These are phyloP conservation scores for Zalerion maritima DNA, from an alignment of 495 filamentous ascomycete genomes.

Conservation along the genomic window DNA sequence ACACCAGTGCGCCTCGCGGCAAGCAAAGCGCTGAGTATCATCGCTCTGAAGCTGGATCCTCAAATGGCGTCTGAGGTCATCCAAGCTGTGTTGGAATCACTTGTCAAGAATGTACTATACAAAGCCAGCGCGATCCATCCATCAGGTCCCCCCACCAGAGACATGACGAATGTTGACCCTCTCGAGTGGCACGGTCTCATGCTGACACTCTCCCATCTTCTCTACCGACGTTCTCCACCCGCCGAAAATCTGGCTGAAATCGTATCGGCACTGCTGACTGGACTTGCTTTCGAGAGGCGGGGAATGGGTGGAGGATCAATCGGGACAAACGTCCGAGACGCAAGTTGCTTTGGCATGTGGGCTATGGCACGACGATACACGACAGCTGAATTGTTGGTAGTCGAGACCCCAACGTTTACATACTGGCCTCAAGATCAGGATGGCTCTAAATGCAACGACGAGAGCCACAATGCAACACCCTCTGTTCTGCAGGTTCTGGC, in stretches of 20 bases:
- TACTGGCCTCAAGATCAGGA: conserved; percentile 9
- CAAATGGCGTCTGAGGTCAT: conserved; percentile 76
- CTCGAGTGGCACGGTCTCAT: conserved; percentile 85
- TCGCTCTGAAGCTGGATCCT: conserved; percentile 60
- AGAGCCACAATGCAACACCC: conserved; percentile 14
- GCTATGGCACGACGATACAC: conserved; percentile 75
- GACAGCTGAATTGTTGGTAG: conserved; percentile 56
- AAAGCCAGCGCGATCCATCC: conserved; percentile 21
- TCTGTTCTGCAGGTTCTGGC: conserved; percentile 64
- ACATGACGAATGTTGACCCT: conserved; percentile 59
- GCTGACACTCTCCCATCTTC: conserved; percentile 69
- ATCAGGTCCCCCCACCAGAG: conserved; percentile 28
- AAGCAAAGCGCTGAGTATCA: conserved; percentile 80
- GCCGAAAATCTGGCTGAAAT: conserved; percentile 50
- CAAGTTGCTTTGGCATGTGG: conserved; percentile 93
- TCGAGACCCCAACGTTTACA: conserved; percentile 28
- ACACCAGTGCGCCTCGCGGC: conserved; percentile 80
- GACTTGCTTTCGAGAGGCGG: conserved; percentile 73
- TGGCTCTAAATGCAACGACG: conserved; percentile 12
- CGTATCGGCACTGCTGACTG: conserved; percentile 53
- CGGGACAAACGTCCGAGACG: conserved; percentile 92
- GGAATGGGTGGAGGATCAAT: conserved; percentile 64
- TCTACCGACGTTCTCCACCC: conserved; percentile 66
- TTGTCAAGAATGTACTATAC: conserved; percentile 66
- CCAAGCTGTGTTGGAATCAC: conserved; percentile 60